Conservation (phyloP, 2,329 filamentous ascomycete species). For the Ophiostoma tasmaniense region DNA sequence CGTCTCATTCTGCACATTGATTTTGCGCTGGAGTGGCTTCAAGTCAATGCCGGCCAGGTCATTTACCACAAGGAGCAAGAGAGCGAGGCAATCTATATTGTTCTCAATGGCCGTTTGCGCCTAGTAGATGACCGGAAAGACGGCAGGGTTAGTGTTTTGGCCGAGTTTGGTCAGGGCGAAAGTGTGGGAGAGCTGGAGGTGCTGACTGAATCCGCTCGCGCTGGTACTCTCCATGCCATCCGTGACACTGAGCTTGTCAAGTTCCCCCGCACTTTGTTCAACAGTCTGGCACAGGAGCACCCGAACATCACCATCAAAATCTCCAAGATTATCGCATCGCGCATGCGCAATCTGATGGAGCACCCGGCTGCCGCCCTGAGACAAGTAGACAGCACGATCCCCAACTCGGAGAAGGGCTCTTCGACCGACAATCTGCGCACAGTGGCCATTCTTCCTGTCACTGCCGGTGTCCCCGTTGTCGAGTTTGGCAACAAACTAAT, state of each 20-base stretch:
- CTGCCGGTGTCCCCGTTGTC: slow-evolving; percentile 82
- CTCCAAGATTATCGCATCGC: slow-evolving; percentile 92
- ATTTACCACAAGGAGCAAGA: slow-evolving; percentile 91
- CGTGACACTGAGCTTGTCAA: slow-evolving; percentile 94
- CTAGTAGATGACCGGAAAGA: slow-evolving; percentile 74
- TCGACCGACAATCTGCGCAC: slow-evolving; percentile 90
- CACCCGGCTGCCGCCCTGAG: slow-evolving; percentile 61
- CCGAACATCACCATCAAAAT: slow-evolving; percentile 98
- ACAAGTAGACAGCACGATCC: slow-evolving; percentile 48
- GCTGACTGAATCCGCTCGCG: slow-evolving; percentile 84
- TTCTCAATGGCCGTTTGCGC: slow-evolving; percentile 84
- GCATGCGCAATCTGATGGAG: slow-evolving; percentile 84
- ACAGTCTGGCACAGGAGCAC: slow-evolving; percentile 93
- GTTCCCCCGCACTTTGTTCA: slow-evolving; percentile 91
- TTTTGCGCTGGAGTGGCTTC: slow-evolving; percentile 96
- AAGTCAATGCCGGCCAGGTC: slow-evolving; percentile 89
- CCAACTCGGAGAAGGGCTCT: slow-evolving; percentile 58
- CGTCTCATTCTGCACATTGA: slow-evolving; percentile 91
- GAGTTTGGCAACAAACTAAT: slow-evolving; percentile 89
- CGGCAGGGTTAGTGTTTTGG: slow-evolving; percentile 75
- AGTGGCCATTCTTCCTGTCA: slow-evolving; percentile 84
- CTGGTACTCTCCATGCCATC: slow-evolving; percentile 88
- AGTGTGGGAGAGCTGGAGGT: slow-evolving; percentile 97
- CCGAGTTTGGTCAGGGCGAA: slow-evolving; percentile 93
- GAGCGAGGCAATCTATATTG: slow-evolving; percentile 96